Evolutionary conservation across 1,139 yeast species (phyloP).

Genomic region (Meyerozyma athensensis): DNA sequence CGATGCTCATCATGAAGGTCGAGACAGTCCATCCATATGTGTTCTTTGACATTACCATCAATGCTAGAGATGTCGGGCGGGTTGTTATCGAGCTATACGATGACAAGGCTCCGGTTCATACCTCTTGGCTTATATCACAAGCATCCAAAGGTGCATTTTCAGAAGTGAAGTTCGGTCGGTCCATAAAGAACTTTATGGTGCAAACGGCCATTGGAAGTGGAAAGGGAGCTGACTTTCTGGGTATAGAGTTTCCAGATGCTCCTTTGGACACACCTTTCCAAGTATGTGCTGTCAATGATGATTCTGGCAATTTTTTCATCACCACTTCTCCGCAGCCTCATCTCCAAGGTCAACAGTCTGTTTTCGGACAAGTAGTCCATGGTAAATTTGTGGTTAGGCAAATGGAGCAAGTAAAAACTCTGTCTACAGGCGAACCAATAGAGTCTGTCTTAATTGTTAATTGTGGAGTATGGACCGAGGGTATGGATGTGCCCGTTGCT

Average conservation of each 20-base stretch:
- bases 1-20: conserved; percentile 25
- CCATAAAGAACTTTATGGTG: conserved; percentile 72
- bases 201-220: conserved; percentile 64
- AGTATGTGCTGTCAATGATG: conserved; percentile 73
- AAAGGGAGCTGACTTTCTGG: conserved; percentile 21
- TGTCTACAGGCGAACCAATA: conserved; percentile 39
- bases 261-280: conserved; percentile 44
- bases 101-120: conserved; percentile 55
- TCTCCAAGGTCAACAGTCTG: conserved; percentile 68
- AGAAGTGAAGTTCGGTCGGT: conserved; percentile 56
- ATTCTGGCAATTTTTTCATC: conserved; percentile 61
- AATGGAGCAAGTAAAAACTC: conserved; percentile 49
- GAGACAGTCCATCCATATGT: conserved; percentile 32
- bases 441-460: conserved; percentile 47
- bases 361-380: conserved; percentile 57
- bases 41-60: conserved; percentile 56
- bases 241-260: conserved; percentile 48
- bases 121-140: conserved; percentile 44
- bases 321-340: conserved; percentile 71
- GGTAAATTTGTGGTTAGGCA: conserved; percentile 73
- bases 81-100: conserved; percentile 56
- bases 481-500: conserved; percentile 49
- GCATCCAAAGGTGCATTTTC: conserved; percentile 42
- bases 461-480: conserved; percentile 63
- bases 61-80: conserved; percentile 49